These are phyloP conservation scores for Cryomyces minteri DNA, from an alignment of 495 filamentous ascomycete genomes.

Conservation along the genomic window DNA sequence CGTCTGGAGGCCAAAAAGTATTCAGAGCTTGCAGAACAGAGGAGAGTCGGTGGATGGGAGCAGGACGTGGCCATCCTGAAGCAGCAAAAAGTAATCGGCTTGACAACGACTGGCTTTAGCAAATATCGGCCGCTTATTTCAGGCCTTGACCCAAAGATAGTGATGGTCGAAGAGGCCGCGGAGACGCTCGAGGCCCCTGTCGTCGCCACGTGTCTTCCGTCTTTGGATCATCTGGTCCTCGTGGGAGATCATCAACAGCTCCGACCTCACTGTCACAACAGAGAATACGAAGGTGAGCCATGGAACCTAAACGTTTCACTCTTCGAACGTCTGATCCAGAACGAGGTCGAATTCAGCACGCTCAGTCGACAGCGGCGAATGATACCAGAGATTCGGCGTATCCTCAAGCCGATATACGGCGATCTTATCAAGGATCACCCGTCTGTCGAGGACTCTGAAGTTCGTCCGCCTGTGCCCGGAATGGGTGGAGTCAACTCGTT, in stretches of 20 bases:
- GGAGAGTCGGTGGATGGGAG: slow-evolving; percentile 38
- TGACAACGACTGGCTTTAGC: slow-evolving; percentile 72
- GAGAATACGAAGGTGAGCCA: slow-evolving; percentile 32
- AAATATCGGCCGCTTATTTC: slow-evolving; percentile 68
- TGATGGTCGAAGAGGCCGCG: slow-evolving; percentile 63
- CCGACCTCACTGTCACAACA: slow-evolving; percentile 38
- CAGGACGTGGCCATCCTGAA: slow-evolving; percentile 27
- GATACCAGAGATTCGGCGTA: slow-evolving; percentile 48
- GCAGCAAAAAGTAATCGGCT: slow-evolving; percentile 42
- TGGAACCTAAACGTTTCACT: slow-evolving; percentile 50
- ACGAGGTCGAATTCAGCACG: slow-evolving; percentile 42
- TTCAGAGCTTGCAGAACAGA: slow-evolving; percentile 17
- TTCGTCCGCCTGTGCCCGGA: slow-evolving; percentile 47
- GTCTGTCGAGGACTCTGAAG: slow-evolving; percentile 29
- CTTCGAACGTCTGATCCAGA: slow-evolving; percentile 60
- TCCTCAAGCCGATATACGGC: slow-evolving; percentile 50
- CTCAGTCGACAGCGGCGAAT: slow-evolving; percentile 49
- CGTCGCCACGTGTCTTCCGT: slow-evolving; percentile 43
- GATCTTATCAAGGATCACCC: slow-evolving; percentile 46
- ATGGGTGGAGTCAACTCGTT: slow-evolving; percentile 55
- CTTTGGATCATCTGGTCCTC: slow-evolving; percentile 53
- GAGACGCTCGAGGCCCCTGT: slow-evolving; percentile 52
- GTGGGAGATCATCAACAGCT: slow-evolving; percentile 66
- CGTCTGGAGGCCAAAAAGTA: slow-evolving; percentile 26
- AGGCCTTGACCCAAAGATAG: slow-evolving; percentile 43